Base-by-base conservation (phyloP, 2,329 filamentous ascomycete genomes). In the Cercospora beticola region DNA sequence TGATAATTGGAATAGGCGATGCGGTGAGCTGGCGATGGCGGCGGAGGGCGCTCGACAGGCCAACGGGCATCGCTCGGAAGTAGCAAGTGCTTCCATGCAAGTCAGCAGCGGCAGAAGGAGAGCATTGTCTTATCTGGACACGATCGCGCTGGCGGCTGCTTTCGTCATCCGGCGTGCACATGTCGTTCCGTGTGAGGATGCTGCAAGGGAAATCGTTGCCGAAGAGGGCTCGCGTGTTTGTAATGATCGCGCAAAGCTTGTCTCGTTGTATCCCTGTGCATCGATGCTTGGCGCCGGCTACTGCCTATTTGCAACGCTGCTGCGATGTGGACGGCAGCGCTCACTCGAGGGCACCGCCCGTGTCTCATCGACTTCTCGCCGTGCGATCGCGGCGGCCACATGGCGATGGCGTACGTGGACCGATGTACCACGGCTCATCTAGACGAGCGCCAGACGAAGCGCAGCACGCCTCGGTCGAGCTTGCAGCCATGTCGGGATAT, bases 401-500 rank as follows among this genome's bases (percentile, higher is more conserved):
- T 59, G 56, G 56, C 56, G 56, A 59, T 36, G 56, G 56, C 56
- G 56, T 36, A 36, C 31, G 56, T 31, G 18, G 26, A 3, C 12
- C 56, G 28, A 33, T 16, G 28, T 14, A 59, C 56, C 56, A 10
- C n/a, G 56, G 56, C n/a, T 12, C 12, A 2, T 2, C 5, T 0
- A 21, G 56, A 36, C 56, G 56, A 58, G 56, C 52, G 52, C 52
- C 26, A 16, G 52, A 21, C 18, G 16, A 31, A 40, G 5, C 5
- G 40, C 14, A 23, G 16, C 28, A 26, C 62, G 28, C n/a, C 62
- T 64, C 46, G 62, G 62, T 31, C 31, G 30, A 21, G 28, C 40
- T 57, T 18, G 62, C 62, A 57, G 28, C 49, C 49, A 28, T 26
- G 30, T 57, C 62, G 62, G 62, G 21, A 64, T 14, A 21, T 56